Base-by-base conservation (phyloP, 1,284 basidiomycete genomes). In the Stygiomarasmius scandens region DNA sequence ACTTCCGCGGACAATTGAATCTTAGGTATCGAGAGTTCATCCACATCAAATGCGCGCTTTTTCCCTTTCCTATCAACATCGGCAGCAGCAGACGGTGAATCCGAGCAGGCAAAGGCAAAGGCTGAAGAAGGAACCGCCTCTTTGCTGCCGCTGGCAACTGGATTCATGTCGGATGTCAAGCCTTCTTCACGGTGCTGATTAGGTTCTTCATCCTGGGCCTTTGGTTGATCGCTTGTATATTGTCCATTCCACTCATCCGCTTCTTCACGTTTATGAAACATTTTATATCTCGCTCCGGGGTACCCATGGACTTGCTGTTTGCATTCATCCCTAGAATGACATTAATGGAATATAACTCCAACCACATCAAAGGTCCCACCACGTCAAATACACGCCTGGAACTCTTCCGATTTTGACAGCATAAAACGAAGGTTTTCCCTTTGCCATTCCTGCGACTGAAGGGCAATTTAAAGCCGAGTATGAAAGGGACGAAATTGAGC, bases 261-360 rank as follows among this genome's bases (percentile, higher is more conserved):
- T n/a, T 80, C 76, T 0, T 64, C 64, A n/a, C 66, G 59, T 1
- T 70, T 77, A 29, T 53, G 48, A 60, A 88, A 79, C 63, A 84
- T 85, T 64, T 86, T 82, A 69, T 76, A 81, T 2, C 65, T 65
- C 1, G 82, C 75, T 2, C 75, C 77, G 0, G 70, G 22, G 62
- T 77, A 84, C 3, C 81, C 80, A n/a, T 76, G 73, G 27, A 81
- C 73, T 57, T 84, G 80, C 0, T 66, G 65, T 55, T 79, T 69
- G 59, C 79, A 79, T 9, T 83, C 79, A 11, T 71, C 71, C 78
- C 77, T 79, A 52, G 12, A 12, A 12, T 12, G 29, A 32, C 29
- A 32, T 32, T n/a, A n/a, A n/a, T n/a, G n/a, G n/a, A n/a, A n/a
- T n/a, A n/a, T n/a, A n/a, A n/a, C n/a, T n/a, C n/a, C n/a, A 32